phyloP scores from a whole-genome alignment of 306 rosid species.

The Quercus robur region DNA sequence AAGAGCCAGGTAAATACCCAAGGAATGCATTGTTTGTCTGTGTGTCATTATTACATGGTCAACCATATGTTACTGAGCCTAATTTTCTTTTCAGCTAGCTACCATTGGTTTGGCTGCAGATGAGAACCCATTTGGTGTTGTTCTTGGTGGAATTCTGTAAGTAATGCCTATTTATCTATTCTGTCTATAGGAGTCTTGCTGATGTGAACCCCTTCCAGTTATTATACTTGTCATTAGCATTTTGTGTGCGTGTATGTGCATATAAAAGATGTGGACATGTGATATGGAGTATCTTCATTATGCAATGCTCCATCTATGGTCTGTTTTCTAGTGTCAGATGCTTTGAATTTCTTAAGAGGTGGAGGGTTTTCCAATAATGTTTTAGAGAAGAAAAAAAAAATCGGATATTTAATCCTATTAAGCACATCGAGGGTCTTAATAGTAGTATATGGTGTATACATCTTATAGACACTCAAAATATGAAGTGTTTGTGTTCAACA shows the following conservation, averaged over 20 bases:
- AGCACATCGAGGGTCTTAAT: neutral
- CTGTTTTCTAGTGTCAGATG: neutral
- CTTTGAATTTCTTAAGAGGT: neutral
- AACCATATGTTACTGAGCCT: slow-evolving; percentile 9
- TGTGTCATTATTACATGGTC: neutral
- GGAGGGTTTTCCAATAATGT: neutral
- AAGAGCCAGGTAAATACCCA: slow-evolving; percentile 77
- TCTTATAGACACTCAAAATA: neutral
- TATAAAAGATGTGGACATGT: neutral
- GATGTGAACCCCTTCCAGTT: slow-evolving; percentile 8
- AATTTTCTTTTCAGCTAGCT: slow-evolving; percentile 65
- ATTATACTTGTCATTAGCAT: neutral
- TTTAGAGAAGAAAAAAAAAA: neutral
- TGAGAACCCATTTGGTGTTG: slow-evolving; percentile 87
- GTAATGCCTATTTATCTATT: slow-evolving; percentile 21
- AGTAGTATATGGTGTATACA: neutral
- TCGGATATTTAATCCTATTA: neutral
- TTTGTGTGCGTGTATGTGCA: too few species aligned
- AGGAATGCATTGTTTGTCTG: neutral
- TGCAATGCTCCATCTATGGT: neutral
- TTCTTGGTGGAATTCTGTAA: slow-evolving; percentile 94
- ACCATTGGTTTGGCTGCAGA: slow-evolving; percentile 96
- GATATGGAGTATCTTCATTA: neutral
- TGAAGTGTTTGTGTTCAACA: neutral
- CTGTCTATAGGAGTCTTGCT: neutral